These are phyloP conservation scores for Cytidiella melzeri DNA, from an alignment of 768 basidiomycete genomes.

Conservation along the genomic window DNA sequence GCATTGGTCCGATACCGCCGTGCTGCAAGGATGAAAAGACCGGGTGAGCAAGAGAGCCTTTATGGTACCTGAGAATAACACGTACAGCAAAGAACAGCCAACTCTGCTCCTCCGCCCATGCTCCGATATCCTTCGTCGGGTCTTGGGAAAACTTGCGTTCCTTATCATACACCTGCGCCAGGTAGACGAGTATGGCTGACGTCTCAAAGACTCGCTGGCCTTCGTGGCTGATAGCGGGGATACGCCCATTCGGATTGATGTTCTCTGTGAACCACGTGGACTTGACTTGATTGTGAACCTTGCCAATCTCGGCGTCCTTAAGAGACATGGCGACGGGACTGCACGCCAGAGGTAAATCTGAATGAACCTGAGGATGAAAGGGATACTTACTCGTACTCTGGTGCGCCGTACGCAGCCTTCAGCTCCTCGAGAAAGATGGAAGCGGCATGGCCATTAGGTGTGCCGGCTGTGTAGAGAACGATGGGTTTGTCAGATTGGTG, in stretches of 20 bases:
- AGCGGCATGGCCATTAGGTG: too few relatives aligned
- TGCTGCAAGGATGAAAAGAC: constrained; percentile 41
- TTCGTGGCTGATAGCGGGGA: constrained; percentile 40
- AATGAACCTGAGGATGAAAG: too few relatives aligned
- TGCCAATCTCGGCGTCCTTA: constrained; percentile 48
- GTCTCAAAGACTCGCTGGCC: constrained; percentile 71
- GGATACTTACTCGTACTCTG: too few relatives aligned
- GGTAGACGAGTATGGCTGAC: constrained; percentile 78
- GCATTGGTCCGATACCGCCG: constrained; percentile 84
- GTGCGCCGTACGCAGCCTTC: too few relatives aligned
- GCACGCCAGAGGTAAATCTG: too few relatives aligned
- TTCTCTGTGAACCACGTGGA: constrained; percentile 29
- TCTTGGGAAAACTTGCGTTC: constrained; percentile 68
- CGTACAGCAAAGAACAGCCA: constrained; percentile 83
- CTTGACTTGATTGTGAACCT: constrained; percentile 43
- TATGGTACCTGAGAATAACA: not conserved
- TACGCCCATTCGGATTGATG: constrained; percentile 37
- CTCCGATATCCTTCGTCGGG: constrained; percentile 41
- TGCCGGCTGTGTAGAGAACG: too few relatives aligned
- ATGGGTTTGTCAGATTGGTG: too few relatives aligned
- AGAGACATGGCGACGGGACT: constrained; percentile 3
- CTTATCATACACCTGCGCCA: constrained; percentile 75
- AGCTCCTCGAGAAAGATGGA: too few relatives aligned
- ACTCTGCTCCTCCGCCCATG: constrained; percentile 68
- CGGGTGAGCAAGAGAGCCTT: not conserved